phyloP scores from a whole-genome alignment of 2,329 filamentous ascomycete species.

The Gliomastix tumulicola region DNA sequence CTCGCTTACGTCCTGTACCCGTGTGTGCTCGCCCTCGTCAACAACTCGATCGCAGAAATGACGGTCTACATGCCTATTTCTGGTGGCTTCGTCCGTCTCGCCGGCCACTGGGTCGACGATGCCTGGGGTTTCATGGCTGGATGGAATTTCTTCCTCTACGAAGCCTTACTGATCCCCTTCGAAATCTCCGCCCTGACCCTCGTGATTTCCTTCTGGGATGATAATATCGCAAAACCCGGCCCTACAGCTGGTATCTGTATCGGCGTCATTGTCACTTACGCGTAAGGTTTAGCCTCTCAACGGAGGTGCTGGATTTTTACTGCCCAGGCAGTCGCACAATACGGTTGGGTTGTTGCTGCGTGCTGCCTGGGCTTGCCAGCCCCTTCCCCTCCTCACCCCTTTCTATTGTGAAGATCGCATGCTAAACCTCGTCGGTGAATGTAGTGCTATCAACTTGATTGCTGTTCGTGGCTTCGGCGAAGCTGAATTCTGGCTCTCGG shows the following conservation, averaged over 20 bases:
- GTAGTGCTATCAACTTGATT: conserved; percentile 26
- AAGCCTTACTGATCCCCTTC: conserved; percentile 41
- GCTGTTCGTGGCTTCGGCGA: conserved; percentile 35
- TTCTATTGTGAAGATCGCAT: neutral
- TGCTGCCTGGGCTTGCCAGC: neutral
- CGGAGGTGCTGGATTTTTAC: too few species aligned
- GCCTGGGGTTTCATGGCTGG: conserved; percentile 45
- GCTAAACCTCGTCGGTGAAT: neutral
- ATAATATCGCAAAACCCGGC: conserved; percentile 11
- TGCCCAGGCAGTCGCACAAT: too few species aligned
- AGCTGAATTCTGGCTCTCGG: conserved; percentile 37
- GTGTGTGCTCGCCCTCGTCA: conserved; percentile 45
- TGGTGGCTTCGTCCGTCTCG: conserved; percentile 52
- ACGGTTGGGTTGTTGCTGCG: neutral
- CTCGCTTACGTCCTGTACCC: conserved; percentile 47
- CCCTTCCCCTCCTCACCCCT: neutral
- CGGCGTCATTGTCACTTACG: conserved; percentile 32
- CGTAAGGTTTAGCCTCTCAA: conserved; percentile 3
- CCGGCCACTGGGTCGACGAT: conserved; percentile 51
- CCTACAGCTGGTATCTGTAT: conserved; percentile 35
- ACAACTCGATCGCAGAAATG: conserved; percentile 57
- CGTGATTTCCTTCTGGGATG: conserved; percentile 27
- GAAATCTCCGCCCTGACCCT: conserved; percentile 38
- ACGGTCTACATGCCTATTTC: conserved; percentile 48
- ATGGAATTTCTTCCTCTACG: conserved; percentile 45